These are phyloP conservation scores for Leishmania tarentolae DNA, from an alignment of 208 protist species.

Conservation along the genomic window DNA sequence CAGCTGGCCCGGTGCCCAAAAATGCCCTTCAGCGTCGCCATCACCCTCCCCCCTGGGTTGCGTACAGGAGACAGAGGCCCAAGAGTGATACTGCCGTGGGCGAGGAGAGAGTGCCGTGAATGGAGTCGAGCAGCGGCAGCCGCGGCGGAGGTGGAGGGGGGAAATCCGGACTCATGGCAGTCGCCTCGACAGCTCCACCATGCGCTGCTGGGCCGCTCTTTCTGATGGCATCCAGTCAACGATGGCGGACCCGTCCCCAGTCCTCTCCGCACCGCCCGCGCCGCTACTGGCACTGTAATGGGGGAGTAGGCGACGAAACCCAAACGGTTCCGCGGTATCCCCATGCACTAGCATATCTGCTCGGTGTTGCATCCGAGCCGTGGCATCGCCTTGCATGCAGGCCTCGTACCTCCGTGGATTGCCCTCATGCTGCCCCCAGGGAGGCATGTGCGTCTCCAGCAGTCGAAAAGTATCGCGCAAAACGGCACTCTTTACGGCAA, in stretches of 20 bases:
- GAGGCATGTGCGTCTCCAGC: conserved; percentile 48
- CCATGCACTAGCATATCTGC: conserved; percentile 13
- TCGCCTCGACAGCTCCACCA: conserved; percentile 28
- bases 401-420: conserved; percentile 7
- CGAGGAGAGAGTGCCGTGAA: conserved; percentile 1
- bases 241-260: background rate
- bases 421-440: conserved; percentile 13
- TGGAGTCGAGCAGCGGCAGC: background rate
- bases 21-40: background rate
- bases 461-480: conserved; percentile 71
- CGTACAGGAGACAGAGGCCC: background rate
- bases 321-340: background rate
- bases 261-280: background rate
- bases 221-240: conserved; percentile 36
- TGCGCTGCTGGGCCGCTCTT: conserved; percentile 23
- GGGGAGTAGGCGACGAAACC: conserved; percentile 35
- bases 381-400: conserved; percentile 9
- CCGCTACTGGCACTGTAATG: conserved; percentile 13
- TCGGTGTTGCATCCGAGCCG: background rate
- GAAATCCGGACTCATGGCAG: conserved; percentile 15
- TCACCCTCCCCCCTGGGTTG: background rate
- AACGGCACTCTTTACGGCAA: conserved; percentile 74
- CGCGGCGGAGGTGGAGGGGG: background rate
- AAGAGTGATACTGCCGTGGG: background rate
- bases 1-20: background rate